Conservation (phyloP, 2,329 filamentous ascomycete species). For the Cladosporium sp. region DNA sequence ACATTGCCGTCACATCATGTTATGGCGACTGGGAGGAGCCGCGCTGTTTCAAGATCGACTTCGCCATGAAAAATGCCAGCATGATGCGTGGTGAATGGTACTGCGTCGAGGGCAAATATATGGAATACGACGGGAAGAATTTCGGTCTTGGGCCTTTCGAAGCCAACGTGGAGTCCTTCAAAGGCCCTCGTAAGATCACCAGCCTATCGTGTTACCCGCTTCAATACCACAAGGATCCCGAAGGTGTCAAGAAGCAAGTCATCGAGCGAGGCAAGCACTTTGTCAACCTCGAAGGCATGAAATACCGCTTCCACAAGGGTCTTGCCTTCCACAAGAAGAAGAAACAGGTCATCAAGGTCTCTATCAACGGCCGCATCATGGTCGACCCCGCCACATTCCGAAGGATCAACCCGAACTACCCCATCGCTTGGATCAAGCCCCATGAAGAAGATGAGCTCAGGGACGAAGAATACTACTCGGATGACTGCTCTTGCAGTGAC, state of each 20-base stretch:
- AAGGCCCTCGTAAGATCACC: constrained; percentile 76
- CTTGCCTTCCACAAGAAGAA: constrained; percentile 83
- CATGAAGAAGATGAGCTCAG: constrained; percentile 57
- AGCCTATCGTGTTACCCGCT: constrained; percentile 73
- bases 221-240: constrained; percentile 70
- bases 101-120: constrained; percentile 68
- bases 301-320: constrained; percentile 77
- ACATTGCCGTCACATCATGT: constrained; percentile 68
- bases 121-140: constrained; percentile 83
- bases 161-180: constrained; percentile 68
- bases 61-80: constrained; percentile 63
- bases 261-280: constrained; percentile 82
- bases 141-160: constrained; percentile 72
- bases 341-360: constrained; percentile 71
- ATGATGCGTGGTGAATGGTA: constrained; percentile 73
- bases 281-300: constrained; percentile 71
- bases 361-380: constrained; percentile 84
- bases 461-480: constrained; percentile 39
- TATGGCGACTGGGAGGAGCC: constrained; percentile 74
- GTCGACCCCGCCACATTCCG: constrained; percentile 78
- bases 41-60: constrained; percentile 75
- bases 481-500: constrained; percentile 37
- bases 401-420: constrained; percentile 81
- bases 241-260: constrained; percentile 59
- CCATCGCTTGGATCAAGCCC: constrained; percentile 66